Evolutionary conservation across 2,329 filamentous ascomycete species (phyloP).

Genomic region (Mycocentrospora acerina): DNA sequence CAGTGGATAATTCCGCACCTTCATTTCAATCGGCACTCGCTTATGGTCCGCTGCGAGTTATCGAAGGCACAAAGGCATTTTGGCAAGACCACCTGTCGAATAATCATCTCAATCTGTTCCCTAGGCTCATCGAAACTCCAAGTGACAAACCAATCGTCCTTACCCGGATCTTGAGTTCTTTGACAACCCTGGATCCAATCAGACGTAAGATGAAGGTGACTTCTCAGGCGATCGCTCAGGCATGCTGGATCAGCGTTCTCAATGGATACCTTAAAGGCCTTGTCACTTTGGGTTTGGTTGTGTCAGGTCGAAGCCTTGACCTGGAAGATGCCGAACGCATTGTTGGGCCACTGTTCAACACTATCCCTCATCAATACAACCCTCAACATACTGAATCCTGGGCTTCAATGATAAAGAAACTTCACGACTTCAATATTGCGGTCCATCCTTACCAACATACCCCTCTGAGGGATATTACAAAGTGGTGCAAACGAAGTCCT

Average conservation of each 20-base stretch:
- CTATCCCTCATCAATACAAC: slow-evolving; percentile 68
- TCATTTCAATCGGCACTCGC: slow-evolving; percentile 67
- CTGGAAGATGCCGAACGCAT: slow-evolving; percentile 65
- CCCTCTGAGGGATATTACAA: slow-evolving; percentile 75
- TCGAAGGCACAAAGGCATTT: slow-evolving; percentile 59
- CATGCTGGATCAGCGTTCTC: slow-evolving; percentile 69
- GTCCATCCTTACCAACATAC: slow-evolving; percentile 76
- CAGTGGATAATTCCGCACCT: slow-evolving; percentile 44
- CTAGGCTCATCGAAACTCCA: slow-evolving; percentile 20
- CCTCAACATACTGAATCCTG: slow-evolving; percentile 55
- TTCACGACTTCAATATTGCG: slow-evolving; percentile 70
- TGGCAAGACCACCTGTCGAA: slow-evolving; percentile 63
- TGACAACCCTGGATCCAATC: slow-evolving; percentile 52
- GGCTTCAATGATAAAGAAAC: slow-evolving; percentile 60
- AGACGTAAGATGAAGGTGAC: slow-evolving; percentile 68
- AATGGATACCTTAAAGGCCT: slow-evolving; percentile 51
- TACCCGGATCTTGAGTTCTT: slow-evolving; percentile 37
- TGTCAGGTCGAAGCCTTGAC: slow-evolving; percentile 75
- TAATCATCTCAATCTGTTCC: slow-evolving; percentile 35
- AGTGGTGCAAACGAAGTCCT: slow-evolving; percentile 65
- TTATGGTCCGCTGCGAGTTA: slow-evolving; percentile 64
- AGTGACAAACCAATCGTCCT: slow-evolving; percentile 21
- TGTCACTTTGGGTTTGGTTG: slow-evolving; percentile 69
- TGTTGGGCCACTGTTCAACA: slow-evolving; percentile 88
- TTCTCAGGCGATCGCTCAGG: slow-evolving; percentile 76